Base-by-base conservation (phyloP, 148 eudicot genomes). In the Diospyros kaki region DNA sequence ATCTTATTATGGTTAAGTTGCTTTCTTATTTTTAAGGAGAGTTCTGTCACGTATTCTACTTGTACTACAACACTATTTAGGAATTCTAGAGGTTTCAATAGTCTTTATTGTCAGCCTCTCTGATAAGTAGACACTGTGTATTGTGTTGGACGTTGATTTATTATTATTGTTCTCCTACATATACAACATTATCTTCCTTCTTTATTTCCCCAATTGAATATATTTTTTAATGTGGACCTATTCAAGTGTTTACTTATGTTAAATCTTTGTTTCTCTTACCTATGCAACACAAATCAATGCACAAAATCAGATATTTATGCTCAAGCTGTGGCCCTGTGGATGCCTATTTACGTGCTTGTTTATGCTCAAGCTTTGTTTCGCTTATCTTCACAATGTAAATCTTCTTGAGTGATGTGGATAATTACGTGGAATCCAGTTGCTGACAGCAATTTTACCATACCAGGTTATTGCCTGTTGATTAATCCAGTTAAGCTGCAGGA, bases 381-480 rank as follows among this genome's bases (percentile, higher is more conserved):
- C 60, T 39, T 38, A 58, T 4, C 2, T 65, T 9, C 58, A 66
- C 14, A 55, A 9, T 1, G 18, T 48, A 17, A 54, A 67, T 54
- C 74, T 71, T 44, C 53, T 17, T 44, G 65, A 46, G 14, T 44
- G 43, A 58, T 1, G 12, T n/a, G 66, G 78, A 45, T 56, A 38
- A 58, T 62, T 66, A 45, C n/a, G 38, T 7, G 9, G 45, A 45
- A 64, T 63, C 50, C 3, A 65, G 52, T 43, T 65, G 63, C 55
- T 54, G 53, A 58, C 56, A n/a, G 73, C 54, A 50, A 12, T 67
- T 69, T 75, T 83, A 52, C 53, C 43, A 18, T 80, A 54, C 66
- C 78, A 89, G 91, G 88, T 60, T 78, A 55, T 77, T 58, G 14
- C 46, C 64, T 78, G 62, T 58, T 14, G 13, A 56, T 51, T 70